A percentile compares a stretch with the other conserved stretches of the same genome.
Conservation (phyloP, 2,329 filamentous ascomycete species). For the Alternaria triticimaculans region DNA sequence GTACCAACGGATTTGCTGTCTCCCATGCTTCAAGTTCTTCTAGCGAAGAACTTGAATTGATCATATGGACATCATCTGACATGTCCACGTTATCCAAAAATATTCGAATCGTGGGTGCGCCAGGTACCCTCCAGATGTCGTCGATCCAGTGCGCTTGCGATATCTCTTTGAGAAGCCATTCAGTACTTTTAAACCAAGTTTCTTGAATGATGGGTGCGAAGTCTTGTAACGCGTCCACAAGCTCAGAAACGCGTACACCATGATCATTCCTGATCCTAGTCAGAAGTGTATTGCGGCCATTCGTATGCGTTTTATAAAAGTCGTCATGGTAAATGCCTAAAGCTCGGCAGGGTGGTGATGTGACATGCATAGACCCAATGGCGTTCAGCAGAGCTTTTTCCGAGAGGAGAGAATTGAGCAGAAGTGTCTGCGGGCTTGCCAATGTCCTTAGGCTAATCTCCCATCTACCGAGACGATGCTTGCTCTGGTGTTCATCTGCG, state of each 20-base stretch:
- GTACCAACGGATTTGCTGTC: no score
- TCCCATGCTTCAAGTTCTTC: no score
- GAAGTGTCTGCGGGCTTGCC: background rate
- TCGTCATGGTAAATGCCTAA: background rate
- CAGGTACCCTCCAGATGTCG: background rate
- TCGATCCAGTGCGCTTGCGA: background rate
- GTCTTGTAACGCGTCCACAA: rapidly evolving
- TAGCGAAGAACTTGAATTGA: no score
- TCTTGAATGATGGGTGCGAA: no score
- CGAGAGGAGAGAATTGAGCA: background rate
- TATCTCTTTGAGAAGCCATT: background rate
- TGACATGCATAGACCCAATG: background rate
- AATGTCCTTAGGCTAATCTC: background rate
- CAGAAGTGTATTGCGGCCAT: background rate
- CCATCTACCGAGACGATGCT: background rate
- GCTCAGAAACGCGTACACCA: background rate
- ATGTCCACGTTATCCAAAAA: background rate
- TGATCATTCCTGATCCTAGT: background rate
- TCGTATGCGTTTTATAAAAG: background rate
- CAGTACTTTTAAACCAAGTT: no score
- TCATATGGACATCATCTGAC: background rate
- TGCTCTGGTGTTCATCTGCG: background rate
- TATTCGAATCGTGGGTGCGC: background rate
- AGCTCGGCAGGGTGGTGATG: background rate
- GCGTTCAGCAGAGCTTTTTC: background rate